Evolutionary conservation across 2,329 filamentous ascomycete species (phyloP).

Genomic region (Botrytis sinoallii): DNA sequence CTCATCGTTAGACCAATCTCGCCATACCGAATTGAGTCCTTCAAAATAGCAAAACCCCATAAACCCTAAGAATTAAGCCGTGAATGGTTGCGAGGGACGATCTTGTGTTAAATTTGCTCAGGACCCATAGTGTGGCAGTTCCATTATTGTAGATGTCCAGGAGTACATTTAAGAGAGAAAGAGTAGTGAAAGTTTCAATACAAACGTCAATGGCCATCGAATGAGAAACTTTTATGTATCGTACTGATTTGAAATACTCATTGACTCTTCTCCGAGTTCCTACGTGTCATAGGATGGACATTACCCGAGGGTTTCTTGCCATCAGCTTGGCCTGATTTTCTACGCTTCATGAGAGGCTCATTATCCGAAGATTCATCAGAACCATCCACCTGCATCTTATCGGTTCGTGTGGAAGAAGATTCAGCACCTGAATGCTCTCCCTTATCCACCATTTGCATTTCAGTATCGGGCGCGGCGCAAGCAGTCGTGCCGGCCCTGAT

Average conservation of each 20-base stretch:
- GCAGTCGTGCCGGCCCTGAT: background rate
- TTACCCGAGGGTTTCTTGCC: background rate
- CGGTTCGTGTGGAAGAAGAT: background rate
- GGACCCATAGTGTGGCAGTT: background rate
- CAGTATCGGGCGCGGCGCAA: too few species aligned
- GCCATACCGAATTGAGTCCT: background rate
- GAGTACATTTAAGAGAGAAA: accelerated
- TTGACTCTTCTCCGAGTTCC: background rate
- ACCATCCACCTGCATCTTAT: background rate
- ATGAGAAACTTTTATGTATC: background rate
- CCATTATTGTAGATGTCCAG: background rate
- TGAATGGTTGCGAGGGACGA: background rate
- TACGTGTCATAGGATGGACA: background rate
- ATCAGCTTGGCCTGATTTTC: background rate
- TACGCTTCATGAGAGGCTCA: background rate
- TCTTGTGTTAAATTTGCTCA: background rate
- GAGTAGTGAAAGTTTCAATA: background rate
- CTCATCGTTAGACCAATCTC: background rate
- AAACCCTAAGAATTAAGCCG: background rate
- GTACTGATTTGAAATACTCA: background rate
- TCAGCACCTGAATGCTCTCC: background rate
- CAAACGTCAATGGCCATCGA: too few species aligned
- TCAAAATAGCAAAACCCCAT: background rate
- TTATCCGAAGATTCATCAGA: background rate
- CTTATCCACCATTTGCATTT: background rate